Base-by-base conservation (phyloP, 2,329 filamentous ascomycete species). In the Monilinia laxa region DNA sequence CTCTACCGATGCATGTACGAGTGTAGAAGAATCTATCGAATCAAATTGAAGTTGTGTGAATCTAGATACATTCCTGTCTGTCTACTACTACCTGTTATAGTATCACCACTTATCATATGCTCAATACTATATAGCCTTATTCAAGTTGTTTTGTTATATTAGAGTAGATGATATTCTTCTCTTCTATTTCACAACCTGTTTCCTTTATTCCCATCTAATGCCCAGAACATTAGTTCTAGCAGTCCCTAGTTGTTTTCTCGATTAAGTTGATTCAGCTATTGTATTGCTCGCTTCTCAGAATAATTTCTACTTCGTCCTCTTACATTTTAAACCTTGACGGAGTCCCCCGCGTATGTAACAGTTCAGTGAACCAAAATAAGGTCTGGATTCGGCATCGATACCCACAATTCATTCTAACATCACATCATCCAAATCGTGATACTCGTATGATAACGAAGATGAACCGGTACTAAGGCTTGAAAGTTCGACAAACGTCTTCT, bases 401-500 rank as follows among this genome's bases (percentile, higher is more conserved):
- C 42, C 64, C 64, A 65, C 64, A 65, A 65, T 52, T 65, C 56
- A 60, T 38, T 47, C 47, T 45, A 65, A 65, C 38, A 60, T 66
- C 64, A 63, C 58, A 66, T 66, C 64, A 66, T 66, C 25, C 56
- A 54, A 55, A 56, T 56, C 64, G 58, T 66, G 64, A 66, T 66
- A 54, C 64, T 66, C 64, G 64, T 66, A 66, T 63, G 64, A 66
- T 56, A 65, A 66, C 64, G 64, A 63, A 31, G 57, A 66, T 63
- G 49, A 63, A 63, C 64, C 64, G 64, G 64, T 63, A 62, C 38
- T 66, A 52, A 63, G 64, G 58, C 56, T 60, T 54, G 58, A 63
- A 35, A 62, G 45, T 38, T 56, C 25, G 58, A 25, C 45, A 66
- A 49, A 49, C 35, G 4, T 63, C 64, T 55, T 54, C 38, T 60